Conservation (phyloP, 805 yeast species). For the Kuraishia hungarica region DNA sequence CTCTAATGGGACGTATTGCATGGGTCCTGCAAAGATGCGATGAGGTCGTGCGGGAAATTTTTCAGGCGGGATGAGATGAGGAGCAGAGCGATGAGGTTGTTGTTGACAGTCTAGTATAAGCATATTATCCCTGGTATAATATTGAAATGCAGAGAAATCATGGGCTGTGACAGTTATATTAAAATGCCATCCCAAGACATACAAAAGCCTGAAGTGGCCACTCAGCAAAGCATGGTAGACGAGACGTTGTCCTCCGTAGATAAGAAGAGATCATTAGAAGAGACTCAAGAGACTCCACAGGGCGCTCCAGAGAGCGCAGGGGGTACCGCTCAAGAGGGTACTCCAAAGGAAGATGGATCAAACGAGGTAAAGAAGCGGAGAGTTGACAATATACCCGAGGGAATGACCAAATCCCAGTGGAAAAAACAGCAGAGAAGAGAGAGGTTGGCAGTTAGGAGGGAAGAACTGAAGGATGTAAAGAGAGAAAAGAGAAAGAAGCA, state of each 20-base stretch:
- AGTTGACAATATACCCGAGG: constrained; percentile 51
- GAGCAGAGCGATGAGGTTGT: background rate
- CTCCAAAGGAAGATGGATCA: constrained; percentile 12
- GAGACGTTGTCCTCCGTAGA: background rate
- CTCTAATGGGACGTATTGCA: no score
- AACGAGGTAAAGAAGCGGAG: constrained; percentile 50
- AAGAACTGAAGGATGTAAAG: constrained; percentile 42
- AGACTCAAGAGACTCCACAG: background rate
- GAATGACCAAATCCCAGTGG: constrained; percentile 83
- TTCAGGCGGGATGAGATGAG: background rate
- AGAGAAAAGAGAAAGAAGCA: constrained; percentile 44
- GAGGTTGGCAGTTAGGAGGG: constrained; percentile 59
- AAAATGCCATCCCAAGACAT: background rate
- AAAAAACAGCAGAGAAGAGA: constrained; percentile 52
- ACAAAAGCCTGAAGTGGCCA: background rate
- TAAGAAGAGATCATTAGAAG: background rate
- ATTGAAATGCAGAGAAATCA: no score
- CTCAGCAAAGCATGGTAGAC: background rate
- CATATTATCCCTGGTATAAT: background rate
- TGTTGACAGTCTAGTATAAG: background rate
- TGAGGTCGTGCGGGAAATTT: background rate
- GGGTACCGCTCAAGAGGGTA: constrained; percentile 1
- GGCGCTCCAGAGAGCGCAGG: constrained; percentile 1
- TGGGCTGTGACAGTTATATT: no score
- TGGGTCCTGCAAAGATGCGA: background rate